Evolutionary conservation across 441 rosid species (phyloP), one percentile per base, ranked within the genome.

Genomic region (Syzygium syzygioides): DNA sequence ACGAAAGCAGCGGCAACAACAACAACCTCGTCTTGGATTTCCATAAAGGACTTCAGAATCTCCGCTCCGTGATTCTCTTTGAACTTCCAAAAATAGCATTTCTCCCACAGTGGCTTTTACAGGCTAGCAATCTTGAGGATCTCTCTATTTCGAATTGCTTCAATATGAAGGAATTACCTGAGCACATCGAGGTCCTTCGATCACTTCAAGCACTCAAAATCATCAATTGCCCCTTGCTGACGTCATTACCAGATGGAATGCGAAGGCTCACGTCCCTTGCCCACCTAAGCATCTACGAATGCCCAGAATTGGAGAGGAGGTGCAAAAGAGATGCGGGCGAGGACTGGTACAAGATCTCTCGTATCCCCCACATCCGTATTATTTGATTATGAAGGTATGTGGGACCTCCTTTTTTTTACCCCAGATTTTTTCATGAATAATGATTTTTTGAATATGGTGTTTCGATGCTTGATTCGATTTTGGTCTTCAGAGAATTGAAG

Each of bases 131-230:
- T 45, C 48, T 45, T 9, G 48, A 45, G 48, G 2, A 45, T 45
- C 48, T 4, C 41, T 4, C 5, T 4, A 37, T 37, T 37, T 4
- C 5, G 5, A 4, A 4, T 37, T 37, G 41, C 41, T 37, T 5
- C 20, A 55, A 55, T 55, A 2, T 18, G 57, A 54, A 54, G 64
- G 64, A 4, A 4, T 4, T 26, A 25, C 64, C 14, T 11, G 64
- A 59, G 79, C 79, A 10, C 0, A 34, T 68, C 14, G 79, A 19
- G 79, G 48, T 12, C 26, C 7, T 68, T 34, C 48, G 9, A 34
- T 68, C 79, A 34, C 79, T 0, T 0, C 0, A 0, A 2, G 0
- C 4, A 4, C 37, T 37, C 37, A 3, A 37, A 34, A 4, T 34
- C 37, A 37, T 37, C 37, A 2, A 37, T 37, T 68, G 79, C 48